A percentile compares a stretch with the other conserved stretches of the same genome.
Conservation (phyloP, 169 alveolate genomes). For the Plasmodium ovale region DNA sequence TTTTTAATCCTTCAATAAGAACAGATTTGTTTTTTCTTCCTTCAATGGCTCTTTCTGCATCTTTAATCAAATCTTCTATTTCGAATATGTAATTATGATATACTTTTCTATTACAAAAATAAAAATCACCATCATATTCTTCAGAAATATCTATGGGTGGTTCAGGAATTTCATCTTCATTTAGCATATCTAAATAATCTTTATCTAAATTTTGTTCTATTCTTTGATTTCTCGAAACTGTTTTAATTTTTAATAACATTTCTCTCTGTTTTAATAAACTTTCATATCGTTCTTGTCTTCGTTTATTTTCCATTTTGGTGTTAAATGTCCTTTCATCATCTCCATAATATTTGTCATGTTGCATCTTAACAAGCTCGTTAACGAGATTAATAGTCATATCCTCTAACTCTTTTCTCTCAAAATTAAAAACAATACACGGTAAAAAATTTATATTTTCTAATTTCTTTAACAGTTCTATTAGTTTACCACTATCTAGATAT, state of each 20-base stretch:
- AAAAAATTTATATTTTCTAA: constrained; percentile 86
- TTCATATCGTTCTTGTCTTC: constrained; percentile 87
- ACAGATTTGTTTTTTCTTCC: constrained; percentile 79
- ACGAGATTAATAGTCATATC: constrained; percentile 84
- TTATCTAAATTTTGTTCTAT: constrained; percentile 89
- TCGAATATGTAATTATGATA: constrained; percentile 83
- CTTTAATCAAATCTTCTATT: constrained; percentile 82
- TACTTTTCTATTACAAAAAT: constrained; percentile 85
- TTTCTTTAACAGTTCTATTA: constrained; percentile 82
- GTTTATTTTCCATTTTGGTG: constrained; percentile 87
- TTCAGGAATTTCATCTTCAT: constrained; percentile 83
- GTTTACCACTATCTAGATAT: constrained; percentile 80
- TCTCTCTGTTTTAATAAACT: constrained; percentile 86
- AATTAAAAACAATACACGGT: constrained; percentile 92
- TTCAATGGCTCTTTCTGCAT: constrained; percentile 83
- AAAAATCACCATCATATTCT: constrained; percentile 90
- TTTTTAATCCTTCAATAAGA: constrained; percentile 87
- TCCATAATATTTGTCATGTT: constrained; percentile 91
- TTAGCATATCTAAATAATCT: constrained; percentile 82
- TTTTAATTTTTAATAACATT: constrained; percentile 84
- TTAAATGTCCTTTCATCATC: constrained; percentile 86
- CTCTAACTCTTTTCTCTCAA: constrained; percentile 87
- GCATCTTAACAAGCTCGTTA: constrained; percentile 84
- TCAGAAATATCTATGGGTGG: constrained; percentile 91
- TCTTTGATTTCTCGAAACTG: constrained; percentile 88